phyloP scores from a whole-genome alignment of 192 early-diverging fungal species.

The Coemansia sp. region DNA sequence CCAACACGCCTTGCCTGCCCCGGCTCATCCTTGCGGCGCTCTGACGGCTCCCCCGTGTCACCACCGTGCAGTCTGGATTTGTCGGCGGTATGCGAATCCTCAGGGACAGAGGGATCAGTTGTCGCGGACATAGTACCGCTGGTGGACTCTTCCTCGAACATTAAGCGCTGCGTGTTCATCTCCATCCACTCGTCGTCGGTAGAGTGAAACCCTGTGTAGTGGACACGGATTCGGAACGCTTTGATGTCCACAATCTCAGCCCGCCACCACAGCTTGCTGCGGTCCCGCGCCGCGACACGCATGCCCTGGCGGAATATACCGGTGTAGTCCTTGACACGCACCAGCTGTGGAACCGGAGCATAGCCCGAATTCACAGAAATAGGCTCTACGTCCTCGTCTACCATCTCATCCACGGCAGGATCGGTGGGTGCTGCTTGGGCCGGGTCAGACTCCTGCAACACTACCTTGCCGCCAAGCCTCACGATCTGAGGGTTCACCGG shows the following conservation, averaged over 20 bases:
- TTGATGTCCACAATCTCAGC: constrained; percentile 54
- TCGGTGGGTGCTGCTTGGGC: no score
- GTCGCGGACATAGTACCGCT: not conserved
- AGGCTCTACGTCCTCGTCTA: constrained; percentile 27
- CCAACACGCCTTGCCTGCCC: constrained; percentile 15
- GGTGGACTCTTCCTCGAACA: constrained; percentile 13
- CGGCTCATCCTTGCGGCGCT: not conserved
- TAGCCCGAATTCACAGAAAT: constrained; percentile 37
- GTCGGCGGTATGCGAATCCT: not conserved
- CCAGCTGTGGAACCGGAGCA: constrained; percentile 28
- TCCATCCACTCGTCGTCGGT: constrained; percentile 64
- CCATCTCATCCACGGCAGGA: constrained; percentile 5
- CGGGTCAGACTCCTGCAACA: not conserved
- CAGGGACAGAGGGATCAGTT: not conserved
- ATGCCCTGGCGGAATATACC: constrained; percentile 29
- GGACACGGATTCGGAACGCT: constrained; percentile 54
- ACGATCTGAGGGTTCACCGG: constrained; percentile 7
- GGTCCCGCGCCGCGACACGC: constrained; percentile 54
- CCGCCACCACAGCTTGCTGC: constrained; percentile 55
- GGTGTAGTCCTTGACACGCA: constrained; percentile 46
- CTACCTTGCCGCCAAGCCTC: constrained; percentile 1
- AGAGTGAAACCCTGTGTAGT: constrained; percentile 52
- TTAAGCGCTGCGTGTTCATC: constrained; percentile 59
- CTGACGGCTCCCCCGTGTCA: not conserved
- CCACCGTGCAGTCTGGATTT: not conserved